phyloP scores from a whole-genome alignment of 495 filamentous ascomycete species.

The Aspergillus mulundensis region DNA sequence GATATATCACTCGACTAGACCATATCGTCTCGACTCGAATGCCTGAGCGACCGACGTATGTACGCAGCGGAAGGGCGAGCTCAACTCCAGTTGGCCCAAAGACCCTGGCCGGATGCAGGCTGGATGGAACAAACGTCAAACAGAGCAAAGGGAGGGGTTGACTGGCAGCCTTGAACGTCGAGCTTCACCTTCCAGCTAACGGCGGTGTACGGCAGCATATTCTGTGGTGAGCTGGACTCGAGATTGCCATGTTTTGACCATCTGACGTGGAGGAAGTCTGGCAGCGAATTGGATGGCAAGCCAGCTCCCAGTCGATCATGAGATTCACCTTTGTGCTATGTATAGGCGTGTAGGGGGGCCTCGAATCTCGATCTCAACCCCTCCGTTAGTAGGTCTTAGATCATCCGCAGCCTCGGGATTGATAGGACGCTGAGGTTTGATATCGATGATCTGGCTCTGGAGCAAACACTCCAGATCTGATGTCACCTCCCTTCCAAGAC shows the following conservation, averaged over 20 bases:
- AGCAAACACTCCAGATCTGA: neutral
- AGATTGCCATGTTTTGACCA: slow-evolving; percentile 6
- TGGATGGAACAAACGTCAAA: slow-evolving; percentile 10
- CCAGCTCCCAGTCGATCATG: neutral
- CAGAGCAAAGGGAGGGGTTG: slow-evolving; percentile 5
- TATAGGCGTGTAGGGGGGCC: neutral
- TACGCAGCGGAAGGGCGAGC: neutral
- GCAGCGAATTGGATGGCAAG: neutral
- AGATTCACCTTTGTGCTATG: neutral
- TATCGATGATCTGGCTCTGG: slow-evolving; percentile 10
- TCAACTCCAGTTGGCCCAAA: neutral
- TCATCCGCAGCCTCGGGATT: slow-evolving; percentile 24
- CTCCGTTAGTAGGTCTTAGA: slow-evolving; percentile 18
- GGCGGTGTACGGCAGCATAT: slow-evolving; percentile 13
- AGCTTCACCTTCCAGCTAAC: slow-evolving; percentile 4
- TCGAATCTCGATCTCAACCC: neutral
- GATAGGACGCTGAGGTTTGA: neutral
- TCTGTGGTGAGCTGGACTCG: slow-evolving; percentile 2
- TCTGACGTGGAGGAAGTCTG: slow-evolving; percentile 3
- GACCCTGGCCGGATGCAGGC: slow-evolving; percentile 14
- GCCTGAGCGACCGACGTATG: neutral
- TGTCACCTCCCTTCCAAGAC: neutral
- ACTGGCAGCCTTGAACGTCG: slow-evolving; percentile 11
- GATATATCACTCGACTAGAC: slow-evolving; percentile 9
- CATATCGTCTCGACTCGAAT: neutral